Conservation (phyloP, 345 rosid genomes). For the Salix udensis region DNA sequence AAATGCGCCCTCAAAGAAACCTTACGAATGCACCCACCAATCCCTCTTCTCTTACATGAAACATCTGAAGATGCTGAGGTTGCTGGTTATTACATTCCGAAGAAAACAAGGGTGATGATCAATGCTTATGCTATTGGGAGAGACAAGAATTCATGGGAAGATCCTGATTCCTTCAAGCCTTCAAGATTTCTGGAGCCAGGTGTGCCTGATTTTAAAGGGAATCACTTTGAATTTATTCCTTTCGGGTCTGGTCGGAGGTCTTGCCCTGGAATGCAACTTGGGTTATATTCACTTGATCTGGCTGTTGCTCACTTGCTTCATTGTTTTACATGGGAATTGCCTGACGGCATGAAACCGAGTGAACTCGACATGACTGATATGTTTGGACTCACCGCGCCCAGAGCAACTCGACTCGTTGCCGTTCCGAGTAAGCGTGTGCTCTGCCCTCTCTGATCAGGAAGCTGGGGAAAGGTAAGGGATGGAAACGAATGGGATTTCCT, state of each 20-base stretch:
- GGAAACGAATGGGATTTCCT: neutral
- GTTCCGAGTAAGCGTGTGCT: constrained; percentile 55
- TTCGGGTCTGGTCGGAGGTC: constrained; percentile 92
- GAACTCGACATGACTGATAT: constrained; percentile 81
- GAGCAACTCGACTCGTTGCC: constrained; percentile 61
- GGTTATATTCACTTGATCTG: constrained; percentile 66
- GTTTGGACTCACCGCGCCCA: constrained; percentile 84
- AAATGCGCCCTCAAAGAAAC: constrained; percentile 74
- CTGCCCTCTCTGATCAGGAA: constrained; percentile 31
- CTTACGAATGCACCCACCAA: constrained; percentile 86
- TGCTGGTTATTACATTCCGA: constrained; percentile 61
- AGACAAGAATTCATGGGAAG: constrained; percentile 69
- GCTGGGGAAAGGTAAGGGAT: no score
- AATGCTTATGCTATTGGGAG: constrained; percentile 77
- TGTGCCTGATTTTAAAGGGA: constrained; percentile 73
- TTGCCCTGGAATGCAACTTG: constrained; percentile 94
- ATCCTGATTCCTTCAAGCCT: constrained; percentile 65
- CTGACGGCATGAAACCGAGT: constrained; percentile 79
- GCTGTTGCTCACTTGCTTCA: constrained; percentile 75
- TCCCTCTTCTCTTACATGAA: constrained; percentile 90
- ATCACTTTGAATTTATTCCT: constrained; percentile 75
- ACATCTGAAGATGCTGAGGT: constrained; percentile 61
- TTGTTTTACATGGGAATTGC: constrained; percentile 76
- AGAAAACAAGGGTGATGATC: constrained; percentile 63
- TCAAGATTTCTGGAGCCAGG: constrained; percentile 61